Base-by-base conservation (phyloP, 2,329 filamentous ascomycete genomes). In the Nothophoma quercina region DNA sequence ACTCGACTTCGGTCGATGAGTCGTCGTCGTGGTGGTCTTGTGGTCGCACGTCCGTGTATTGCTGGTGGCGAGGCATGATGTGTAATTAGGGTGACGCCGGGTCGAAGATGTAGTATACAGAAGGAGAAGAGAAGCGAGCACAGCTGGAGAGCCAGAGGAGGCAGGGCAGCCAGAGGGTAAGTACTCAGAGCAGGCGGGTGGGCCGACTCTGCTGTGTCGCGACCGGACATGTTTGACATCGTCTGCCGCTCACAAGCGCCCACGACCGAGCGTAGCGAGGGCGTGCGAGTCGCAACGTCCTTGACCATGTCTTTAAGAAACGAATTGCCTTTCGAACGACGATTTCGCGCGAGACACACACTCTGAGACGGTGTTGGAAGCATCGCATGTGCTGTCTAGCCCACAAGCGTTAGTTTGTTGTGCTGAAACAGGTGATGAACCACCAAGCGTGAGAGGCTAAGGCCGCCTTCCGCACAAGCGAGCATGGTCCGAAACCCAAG, bases 1-100 rank as follows among this genome's bases (percentile, higher is more conserved):
- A 70, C 40, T 71, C 69, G 2, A 72, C 69, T 42, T 72, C 69
- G 2, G 69, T 72, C 12, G 66, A 68, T 15, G 69, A 71, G 41
- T 68, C 65, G 48, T 69, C 66, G 25, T 70, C 67, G 29, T 67
- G 60, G 33, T 58, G 57, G 30, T 68, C 65, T 13, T 60, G 51
- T 10, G 54, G 47, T 7, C 54, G 59, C 26, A 72, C 56, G 35
- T 69, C 57, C 47, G 65, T 63, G 55, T 72, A 72, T 9, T 65
- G 56, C 48, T 70, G 68, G 54, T 64, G 57, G n/a, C 59, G 62
- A 55, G 64, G 56, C 69, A 71, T 72, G 42, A 50, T 68, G 32
- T 41, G 13, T 28, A 29, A 44, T 40, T 44, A 29, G 28, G 26
- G n/a, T 35, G 62, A 68, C 64, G 30, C 64, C 65, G 33, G 65